These are phyloP conservation scores for Chamaecrista fasciculata DNA, from an alignment of 306 rosid genomes.

Conservation along the genomic window DNA sequence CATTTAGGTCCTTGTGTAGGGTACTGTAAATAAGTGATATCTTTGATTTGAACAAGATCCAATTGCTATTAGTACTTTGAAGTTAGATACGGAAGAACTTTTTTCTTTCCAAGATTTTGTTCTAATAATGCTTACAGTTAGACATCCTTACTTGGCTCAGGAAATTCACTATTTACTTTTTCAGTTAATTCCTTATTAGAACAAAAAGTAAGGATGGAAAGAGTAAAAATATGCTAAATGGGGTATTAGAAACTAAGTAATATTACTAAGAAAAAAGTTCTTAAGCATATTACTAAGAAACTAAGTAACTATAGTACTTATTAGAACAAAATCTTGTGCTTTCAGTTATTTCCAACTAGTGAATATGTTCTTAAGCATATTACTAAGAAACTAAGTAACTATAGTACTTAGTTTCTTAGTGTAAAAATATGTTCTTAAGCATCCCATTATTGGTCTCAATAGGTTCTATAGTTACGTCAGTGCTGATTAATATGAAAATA, in stretches of 20 bases:
- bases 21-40: constrained; percentile 11
- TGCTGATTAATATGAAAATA: background rate
- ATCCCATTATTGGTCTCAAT: background rate
- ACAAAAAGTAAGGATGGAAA: no score
- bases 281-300: no score
- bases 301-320: no score
- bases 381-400: no score
- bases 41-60: constrained; percentile 12
- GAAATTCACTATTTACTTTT: background rate
- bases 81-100: background rate
- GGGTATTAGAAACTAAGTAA: no score
- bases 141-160: background rate
- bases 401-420: background rate
- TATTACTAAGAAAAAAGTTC: no score
- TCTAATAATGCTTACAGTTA: background rate
- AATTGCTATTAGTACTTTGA: background rate
- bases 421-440: background rate
- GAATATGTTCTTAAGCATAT: no score
- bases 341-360: no score
- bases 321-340: no score
- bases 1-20: constrained; percentile 5
- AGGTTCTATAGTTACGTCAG: background rate
- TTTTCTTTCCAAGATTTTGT: background rate
- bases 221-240: no score
- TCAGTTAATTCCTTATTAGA: no score